Conservation (phyloP, 176 grass and related monocot genomes). For the Phyllostachys edulis region DNA sequence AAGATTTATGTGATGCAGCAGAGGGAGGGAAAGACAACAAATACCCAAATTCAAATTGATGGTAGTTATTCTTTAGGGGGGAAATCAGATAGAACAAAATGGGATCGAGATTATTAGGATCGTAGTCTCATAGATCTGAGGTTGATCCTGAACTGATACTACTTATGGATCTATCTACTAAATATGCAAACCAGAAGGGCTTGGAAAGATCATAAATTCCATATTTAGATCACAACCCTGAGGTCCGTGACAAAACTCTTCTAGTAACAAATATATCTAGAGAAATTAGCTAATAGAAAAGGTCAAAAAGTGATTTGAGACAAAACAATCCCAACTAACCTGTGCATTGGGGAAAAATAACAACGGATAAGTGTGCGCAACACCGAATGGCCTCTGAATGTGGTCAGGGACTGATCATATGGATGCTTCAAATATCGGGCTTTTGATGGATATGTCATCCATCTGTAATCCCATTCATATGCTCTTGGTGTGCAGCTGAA, state of each 20-base stretch:
- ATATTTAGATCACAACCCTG: background rate
- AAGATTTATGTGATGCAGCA: background rate
- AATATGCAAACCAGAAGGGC: background rate
- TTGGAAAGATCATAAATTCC: background rate
- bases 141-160: background rate
- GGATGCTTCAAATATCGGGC: constrained; percentile 53
- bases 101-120: background rate
- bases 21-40: background rate
- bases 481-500: constrained; percentile 42
- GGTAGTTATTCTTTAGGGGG: background rate
- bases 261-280: background rate
- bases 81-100: background rate
- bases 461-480: constrained; percentile 65
- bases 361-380: constrained; percentile 67
- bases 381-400: constrained; percentile 73
- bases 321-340: constrained; percentile 23
- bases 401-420: constrained; percentile 58
- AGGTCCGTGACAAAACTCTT: background rate
- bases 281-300: background rate
- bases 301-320: background rate
- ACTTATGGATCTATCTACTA: background rate
- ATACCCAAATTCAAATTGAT: background rate
- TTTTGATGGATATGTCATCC: constrained; percentile 55
- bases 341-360: constrained; percentile 70
- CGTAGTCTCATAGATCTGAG: no score